phyloP scores from a whole-genome alignment of 2,329 filamentous ascomycete genomes.

The Colletotrichum tropicale region DNA sequence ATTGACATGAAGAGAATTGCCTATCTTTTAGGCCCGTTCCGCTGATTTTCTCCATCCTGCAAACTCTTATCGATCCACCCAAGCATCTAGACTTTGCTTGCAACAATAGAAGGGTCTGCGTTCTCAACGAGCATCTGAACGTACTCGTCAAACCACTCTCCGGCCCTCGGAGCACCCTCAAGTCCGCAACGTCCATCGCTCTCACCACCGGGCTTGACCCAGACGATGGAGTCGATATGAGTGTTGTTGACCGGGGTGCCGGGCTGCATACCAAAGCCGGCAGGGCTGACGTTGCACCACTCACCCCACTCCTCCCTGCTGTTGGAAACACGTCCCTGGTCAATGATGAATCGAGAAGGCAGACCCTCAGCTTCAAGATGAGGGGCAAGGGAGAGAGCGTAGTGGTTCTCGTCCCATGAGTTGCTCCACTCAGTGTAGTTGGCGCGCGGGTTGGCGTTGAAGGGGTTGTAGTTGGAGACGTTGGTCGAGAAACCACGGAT shows the following conservation, averaged over 20 bases:
- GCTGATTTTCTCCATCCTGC: background rate
- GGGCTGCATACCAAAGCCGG: constrained; percentile 42
- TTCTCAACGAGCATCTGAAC: constrained; percentile 44
- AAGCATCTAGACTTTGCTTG: background rate
- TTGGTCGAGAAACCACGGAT: constrained; percentile 49
- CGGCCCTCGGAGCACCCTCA: constrained; percentile 39
- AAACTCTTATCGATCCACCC: background rate
- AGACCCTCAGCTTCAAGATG: constrained; percentile 41
- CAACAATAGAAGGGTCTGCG: constrained; percentile 28
- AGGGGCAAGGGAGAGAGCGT: constrained; percentile 40
- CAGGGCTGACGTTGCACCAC: constrained; percentile 47
- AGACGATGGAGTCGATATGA: constrained; percentile 46
- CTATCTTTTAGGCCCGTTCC: background rate
- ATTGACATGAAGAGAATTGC: background rate
- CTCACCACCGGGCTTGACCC: constrained; percentile 51
- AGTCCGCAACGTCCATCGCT: constrained; percentile 44
- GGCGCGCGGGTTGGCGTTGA: constrained; percentile 39
- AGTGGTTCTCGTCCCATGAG: constrained; percentile 45
- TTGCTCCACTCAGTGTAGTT: constrained; percentile 44
- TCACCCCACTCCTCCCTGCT: constrained; percentile 43
- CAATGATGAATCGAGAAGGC: constrained; percentile 48
- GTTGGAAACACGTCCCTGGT: constrained; percentile 46
- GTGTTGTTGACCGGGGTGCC: constrained; percentile 38
- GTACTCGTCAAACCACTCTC: constrained; percentile 46
- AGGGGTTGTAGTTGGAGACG: constrained; percentile 47